phyloP scores from a whole-genome alignment of 208 protist species.

The Endotrypanum monterogeii region DNA sequence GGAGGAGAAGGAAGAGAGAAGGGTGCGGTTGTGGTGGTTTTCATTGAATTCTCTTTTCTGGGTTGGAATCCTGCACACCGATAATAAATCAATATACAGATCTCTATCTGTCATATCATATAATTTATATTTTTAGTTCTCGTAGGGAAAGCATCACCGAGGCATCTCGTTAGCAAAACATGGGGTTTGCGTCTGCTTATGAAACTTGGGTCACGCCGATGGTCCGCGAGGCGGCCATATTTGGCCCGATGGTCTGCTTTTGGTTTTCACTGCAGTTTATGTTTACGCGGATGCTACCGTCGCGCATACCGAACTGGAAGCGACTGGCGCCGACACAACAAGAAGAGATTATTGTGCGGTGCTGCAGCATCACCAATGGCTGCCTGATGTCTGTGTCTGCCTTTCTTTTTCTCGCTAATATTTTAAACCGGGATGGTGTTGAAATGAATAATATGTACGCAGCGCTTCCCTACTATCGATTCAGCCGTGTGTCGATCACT shows the following conservation, averaged over 20 bases:
- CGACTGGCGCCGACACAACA: conserved; percentile 34
- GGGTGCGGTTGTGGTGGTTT: no score
- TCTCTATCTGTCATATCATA: no score
- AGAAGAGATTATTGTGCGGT: conserved; percentile 69
- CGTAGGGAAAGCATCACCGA: not conserved
- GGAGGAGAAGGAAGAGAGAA: no score
- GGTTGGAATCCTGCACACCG: no score
- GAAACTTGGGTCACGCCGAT: conserved; percentile 73
- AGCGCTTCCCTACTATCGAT: conserved; percentile 59
- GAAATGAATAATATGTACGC: conserved; percentile 52
- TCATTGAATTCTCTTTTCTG: no score
- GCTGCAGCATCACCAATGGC: conserved; percentile 68
- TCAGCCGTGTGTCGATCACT: conserved; percentile 65
- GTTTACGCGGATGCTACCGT: conserved; percentile 32
- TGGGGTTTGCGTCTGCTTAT: conserved; percentile 57
- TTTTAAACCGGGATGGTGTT: conserved; percentile 30
- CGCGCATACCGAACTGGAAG: conserved; percentile 38
- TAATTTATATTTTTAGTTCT: no score
- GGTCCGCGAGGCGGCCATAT: conserved; percentile 50
- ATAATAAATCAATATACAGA: no score
- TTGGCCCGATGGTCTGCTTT: conserved; percentile 55
- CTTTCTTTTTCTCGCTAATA: conserved; percentile 55
- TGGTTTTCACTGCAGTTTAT: conserved; percentile 60
- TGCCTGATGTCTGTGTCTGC: conserved; percentile 66
- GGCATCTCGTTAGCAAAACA: conserved; percentile 7